phyloP scores from a whole-genome alignment of 768 basidiomycete species.

The Cyathus striatus region DNA sequence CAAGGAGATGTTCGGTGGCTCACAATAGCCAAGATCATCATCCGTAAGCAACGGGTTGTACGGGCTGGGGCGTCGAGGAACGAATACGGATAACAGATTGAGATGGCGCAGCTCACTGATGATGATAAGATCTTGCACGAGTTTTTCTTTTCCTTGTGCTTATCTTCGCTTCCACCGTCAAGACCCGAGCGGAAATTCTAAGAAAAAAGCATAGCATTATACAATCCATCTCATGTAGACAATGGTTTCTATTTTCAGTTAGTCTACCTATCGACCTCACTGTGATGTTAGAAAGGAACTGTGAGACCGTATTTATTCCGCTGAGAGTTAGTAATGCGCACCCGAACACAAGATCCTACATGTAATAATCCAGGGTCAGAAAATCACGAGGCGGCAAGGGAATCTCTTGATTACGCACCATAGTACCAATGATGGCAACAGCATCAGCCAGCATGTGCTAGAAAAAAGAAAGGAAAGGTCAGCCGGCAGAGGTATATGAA shows the following conservation, averaged over 20 bases:
- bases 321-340: conserved; percentile 35
- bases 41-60: too few relatives aligned
- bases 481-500: conserved; percentile 33
- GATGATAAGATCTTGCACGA: too few relatives aligned
- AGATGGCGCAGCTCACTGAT: too few relatives aligned
- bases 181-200: not conserved
- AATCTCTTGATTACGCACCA: conserved; percentile 50
- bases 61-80: too few relatives aligned
- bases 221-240: not conserved
- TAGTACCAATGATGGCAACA: conserved; percentile 96
- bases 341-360: conserved; percentile 88
- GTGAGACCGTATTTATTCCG: not conserved
- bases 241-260: not conserved
- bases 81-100: too few relatives aligned
- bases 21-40: too few relatives aligned
- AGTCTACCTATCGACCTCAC: conserved; percentile 33
- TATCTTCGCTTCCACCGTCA: too few relatives aligned
- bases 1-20: too few relatives aligned
- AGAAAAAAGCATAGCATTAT: conserved; percentile 3
- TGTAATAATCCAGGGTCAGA: conserved; percentile 2
- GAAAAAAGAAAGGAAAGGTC: conserved; percentile 11
- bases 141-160: too few relatives aligned
- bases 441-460: conserved; percentile 91
- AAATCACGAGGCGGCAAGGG: conserved; percentile 6
- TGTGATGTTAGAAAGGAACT: conserved; percentile 11